Percentiles rank a stretch among this genome's conserved stretches.
phyloP scores from a whole-genome alignment of 73 alveolate species.

The Blepharisma japonicum region DNA sequence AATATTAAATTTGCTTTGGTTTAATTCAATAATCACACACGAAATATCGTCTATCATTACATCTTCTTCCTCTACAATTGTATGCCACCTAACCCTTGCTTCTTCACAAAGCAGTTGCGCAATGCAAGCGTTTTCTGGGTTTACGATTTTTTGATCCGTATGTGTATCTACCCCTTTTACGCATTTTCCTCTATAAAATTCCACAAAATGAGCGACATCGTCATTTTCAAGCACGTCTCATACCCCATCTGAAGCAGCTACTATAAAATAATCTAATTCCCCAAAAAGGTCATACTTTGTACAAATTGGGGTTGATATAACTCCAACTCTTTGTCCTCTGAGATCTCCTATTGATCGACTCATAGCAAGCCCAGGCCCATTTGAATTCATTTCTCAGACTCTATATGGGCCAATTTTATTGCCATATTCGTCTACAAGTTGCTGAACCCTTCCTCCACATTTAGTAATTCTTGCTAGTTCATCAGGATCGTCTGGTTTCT shows the following conservation, averaged over 20 bases:
- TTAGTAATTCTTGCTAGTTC: slow-evolving; percentile 49
- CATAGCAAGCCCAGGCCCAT: slow-evolving; percentile 44
- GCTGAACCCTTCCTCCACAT: slow-evolving; percentile 72
- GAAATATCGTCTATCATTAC: slow-evolving; percentile 53
- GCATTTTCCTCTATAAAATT: slow-evolving; percentile 6
- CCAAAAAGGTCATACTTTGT: background rate
- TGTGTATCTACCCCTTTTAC: background rate
- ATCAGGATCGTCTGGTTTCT: background rate
- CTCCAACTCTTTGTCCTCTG: slow-evolving; percentile 36
- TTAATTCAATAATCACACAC: slow-evolving; percentile 28
- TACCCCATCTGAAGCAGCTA: slow-evolving; percentile 24
- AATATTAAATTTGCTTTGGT: background rate
- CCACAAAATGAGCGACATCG: slow-evolving; percentile 3
- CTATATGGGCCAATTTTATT: slow-evolving; percentile 30
- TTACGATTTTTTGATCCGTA: background rate
- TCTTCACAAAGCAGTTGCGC: background rate
- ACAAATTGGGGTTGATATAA: slow-evolving; percentile 26
- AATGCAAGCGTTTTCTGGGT: slow-evolving; percentile 27
- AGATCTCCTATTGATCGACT: slow-evolving; percentile 39
- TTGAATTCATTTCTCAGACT: slow-evolving; percentile 33
- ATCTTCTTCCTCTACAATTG: slow-evolving; percentile 38
- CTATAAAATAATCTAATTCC: background rate
- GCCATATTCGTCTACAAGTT: slow-evolving; percentile 38
- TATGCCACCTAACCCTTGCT: slow-evolving; percentile 20
- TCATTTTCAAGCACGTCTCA: slow-evolving; percentile 40